phyloP scores from a whole-genome alignment of 2,329 filamentous ascomycete genomes.

The Exophiala sp. region DNA sequence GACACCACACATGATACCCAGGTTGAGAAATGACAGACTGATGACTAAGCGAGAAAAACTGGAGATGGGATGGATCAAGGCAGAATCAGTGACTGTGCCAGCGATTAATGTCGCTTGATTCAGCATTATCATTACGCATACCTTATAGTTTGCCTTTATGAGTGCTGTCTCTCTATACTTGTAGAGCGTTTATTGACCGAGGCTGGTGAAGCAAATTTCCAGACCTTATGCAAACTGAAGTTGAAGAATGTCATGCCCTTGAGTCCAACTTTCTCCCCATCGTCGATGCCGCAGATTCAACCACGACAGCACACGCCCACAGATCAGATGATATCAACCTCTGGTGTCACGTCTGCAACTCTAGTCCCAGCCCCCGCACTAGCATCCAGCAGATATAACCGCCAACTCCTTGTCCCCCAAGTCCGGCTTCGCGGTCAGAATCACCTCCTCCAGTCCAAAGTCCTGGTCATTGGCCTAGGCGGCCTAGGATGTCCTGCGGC shows the following conservation, averaged over 20 bases:
- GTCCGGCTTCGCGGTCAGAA: constrained; percentile 24
- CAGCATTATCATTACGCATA: too few relatives aligned
- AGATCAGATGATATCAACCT: neutral
- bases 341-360: neutral
- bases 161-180: too few relatives aligned
- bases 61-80: too few relatives aligned
- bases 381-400: constrained; percentile 26
- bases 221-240: too few relatives aligned
- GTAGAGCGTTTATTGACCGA: too few relatives aligned
- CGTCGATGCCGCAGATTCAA: neutral
- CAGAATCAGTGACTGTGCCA: too few relatives aligned
- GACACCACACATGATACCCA: too few relatives aligned
- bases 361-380: constrained; percentile 24
- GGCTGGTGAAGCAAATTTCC: too few relatives aligned
- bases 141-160: too few relatives aligned
- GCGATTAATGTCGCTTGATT: too few relatives aligned
- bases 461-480: constrained; percentile 82
- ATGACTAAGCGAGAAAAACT: too few relatives aligned
- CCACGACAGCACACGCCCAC: neutral
- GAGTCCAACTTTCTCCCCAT: neutral
- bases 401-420: constrained; percentile 27
- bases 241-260: neutral
- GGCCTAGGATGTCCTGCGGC: constrained; percentile 90
- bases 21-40: too few relatives aligned
- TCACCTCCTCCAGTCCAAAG: constrained; percentile 16